Percentiles rank a stretch among this genome's conserved stretches.
phyloP scores from a whole-genome alignment of 495 filamentous ascomycete species.

The Penicillium manginii region DNA sequence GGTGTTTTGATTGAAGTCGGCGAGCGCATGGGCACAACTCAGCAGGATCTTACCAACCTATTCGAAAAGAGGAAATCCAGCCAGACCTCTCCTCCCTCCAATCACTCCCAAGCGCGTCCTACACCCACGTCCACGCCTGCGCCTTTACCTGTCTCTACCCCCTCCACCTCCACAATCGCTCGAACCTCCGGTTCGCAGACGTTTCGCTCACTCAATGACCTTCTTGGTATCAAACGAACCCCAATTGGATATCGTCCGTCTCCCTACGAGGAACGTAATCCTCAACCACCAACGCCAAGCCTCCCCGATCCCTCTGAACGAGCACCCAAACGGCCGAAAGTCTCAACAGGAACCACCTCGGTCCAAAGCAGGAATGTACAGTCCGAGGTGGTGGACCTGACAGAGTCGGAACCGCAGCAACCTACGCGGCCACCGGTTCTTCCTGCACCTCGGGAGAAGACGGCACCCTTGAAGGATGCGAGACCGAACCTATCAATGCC shows the following conservation, averaged over 20 bases:
- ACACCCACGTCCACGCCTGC: conserved; percentile 16
- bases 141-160: neutral
- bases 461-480: neutral
- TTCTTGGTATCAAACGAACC: conserved; percentile 59
- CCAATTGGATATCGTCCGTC: conserved; percentile 50
- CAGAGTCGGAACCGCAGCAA: conserved; percentile 12
- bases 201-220: conserved; percentile 57
- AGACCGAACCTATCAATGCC: neutral
- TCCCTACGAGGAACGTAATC: conserved; percentile 52
- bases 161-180: neutral
- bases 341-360: conserved; percentile 10
- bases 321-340: conserved; percentile 54
- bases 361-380: conserved; percentile 8
- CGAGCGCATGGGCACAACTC: conserved; percentile 68
- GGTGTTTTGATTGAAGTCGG: conserved; percentile 77
- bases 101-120: conserved; percentile 22
- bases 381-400: conserved; percentile 29
- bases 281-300: conserved; percentile 18
- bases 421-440: conserved; percentile 1
- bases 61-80: conserved; percentile 61
- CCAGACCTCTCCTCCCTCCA: conserved; percentile 26
- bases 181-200: conserved; percentile 36
- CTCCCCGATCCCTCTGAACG: conserved; percentile 30
- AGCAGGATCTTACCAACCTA: conserved; percentile 77
- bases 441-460: conserved; percentile 1